Evolutionary conservation across 495 filamentous ascomycete genomes (phyloP), one percentile per base, ranked within the genome.

Genomic region (Hypoxylon fragiforme): DNA sequence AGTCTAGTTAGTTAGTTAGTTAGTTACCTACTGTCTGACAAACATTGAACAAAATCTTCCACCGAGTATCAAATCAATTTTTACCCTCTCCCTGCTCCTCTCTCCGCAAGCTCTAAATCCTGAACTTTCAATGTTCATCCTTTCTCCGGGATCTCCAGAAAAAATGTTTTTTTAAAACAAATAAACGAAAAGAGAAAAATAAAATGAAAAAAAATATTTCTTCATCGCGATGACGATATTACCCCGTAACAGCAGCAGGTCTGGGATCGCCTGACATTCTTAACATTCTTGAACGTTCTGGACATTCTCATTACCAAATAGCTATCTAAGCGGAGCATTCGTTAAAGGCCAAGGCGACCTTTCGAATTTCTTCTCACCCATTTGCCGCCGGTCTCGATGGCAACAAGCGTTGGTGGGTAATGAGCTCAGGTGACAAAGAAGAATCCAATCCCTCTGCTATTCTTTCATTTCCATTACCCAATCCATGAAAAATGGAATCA

Each of bases 381-480:
- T 50, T 55, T 52, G 51, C 52, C 58, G 52, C 58, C 58, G 56
- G 58, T 51, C 58, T 62, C 30, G 58, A 62, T 48, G 43, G 47
- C 51, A 56, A 56, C 42, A 62, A 53, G 58, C 58, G 58, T 49
- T 52, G 52, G 58, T 62, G 58, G 58, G 52, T 62, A 61, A 18
- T 57, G 56, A n/a, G 62, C 60, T 67, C 70, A 73, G 60, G 65
- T 73, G 70, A 73, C 66, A 60, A 62, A 56, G 62, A 64, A 58
- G 59, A 64, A 65, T 59, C 8, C 60, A 56, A 43, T 56, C 58
- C 50, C 46, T 39, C 39, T 47, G 42, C 58, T 36, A 65, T 60
- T 61, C 57, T 60, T 55, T 57, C 50, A 59, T 70, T 72, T 72
- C 47, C 43, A 70, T 72, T 73, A 73, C 68, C 37, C 62, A 71